Percentiles rank a stretch among this genome's conserved stretches.
These are phyloP conservation scores for Tetracladium marchalianum DNA, from an alignment of 495 filamentous ascomycete species.

Conservation along the genomic window DNA sequence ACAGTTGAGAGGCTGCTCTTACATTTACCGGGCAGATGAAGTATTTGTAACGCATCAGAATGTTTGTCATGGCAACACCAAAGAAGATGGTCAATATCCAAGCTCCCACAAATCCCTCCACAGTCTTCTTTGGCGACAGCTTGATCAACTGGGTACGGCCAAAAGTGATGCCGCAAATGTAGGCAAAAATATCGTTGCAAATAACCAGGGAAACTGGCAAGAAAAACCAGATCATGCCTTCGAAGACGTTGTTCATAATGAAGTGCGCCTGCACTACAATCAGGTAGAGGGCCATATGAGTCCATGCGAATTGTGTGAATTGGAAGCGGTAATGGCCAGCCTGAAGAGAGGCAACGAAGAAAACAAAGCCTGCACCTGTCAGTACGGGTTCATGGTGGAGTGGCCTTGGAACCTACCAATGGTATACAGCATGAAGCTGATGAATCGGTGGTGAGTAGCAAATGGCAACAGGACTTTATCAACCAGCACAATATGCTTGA, in stretches of 20 bases:
- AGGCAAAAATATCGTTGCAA: slow-evolving; percentile 98
- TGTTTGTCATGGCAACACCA: slow-evolving; percentile 72
- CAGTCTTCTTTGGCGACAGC: slow-evolving; percentile 97
- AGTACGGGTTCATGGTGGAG: slow-evolving; percentile 12
- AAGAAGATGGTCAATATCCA: slow-evolving; percentile 92
- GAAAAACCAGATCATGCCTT: slow-evolving; percentile 99
- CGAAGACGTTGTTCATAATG: slow-evolving; percentile 99
- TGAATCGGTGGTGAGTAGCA: slow-evolving; percentile 96
- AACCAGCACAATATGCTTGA: slow-evolving; percentile 96
- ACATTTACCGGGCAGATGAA: slow-evolving; percentile 96
- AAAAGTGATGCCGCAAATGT: slow-evolving; percentile 94
- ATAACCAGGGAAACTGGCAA: slow-evolving; percentile 91
- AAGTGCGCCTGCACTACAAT: slow-evolving; percentile 98
- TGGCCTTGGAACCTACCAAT: slow-evolving; percentile 54
- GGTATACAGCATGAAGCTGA: slow-evolving; percentile 94
- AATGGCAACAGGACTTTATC: slow-evolving; percentile 86
- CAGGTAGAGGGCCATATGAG: slow-evolving; percentile 96
- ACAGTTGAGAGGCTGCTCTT: slow-evolving; percentile 14
- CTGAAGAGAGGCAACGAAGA: slow-evolving; percentile 94
- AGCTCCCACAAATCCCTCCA: slow-evolving; percentile 94
- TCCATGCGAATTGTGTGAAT: slow-evolving; percentile 99
- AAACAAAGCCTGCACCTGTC: slow-evolving; percentile 71
- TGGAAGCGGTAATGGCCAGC: slow-evolving; percentile 95
- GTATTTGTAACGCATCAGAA: slow-evolving; percentile 88
- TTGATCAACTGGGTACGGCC: slow-evolving; percentile 96